These are phyloP conservation scores for Phytophthora brassicae DNA, from an alignment of 352 stramenopile genomes.

Conservation along the genomic window DNA sequence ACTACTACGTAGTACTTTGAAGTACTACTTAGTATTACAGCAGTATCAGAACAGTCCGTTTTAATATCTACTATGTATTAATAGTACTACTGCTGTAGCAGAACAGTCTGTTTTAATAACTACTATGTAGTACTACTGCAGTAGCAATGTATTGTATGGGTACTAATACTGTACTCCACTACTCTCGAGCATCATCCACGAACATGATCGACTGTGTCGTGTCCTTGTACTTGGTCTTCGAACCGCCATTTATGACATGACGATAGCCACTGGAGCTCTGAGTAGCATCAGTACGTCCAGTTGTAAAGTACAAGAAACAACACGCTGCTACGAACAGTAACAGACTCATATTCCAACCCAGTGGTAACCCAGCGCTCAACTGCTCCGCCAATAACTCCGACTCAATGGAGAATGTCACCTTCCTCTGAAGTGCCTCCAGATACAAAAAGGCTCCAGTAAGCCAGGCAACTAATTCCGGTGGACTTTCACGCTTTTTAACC, in stretches of 20 bases:
- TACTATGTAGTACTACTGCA: too few species aligned
- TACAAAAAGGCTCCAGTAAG: constrained; percentile 71
- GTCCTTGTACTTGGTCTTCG: constrained; percentile 43
- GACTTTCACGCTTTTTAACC: constrained; percentile 7
- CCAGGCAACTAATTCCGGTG: constrained; percentile 51
- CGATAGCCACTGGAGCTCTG: constrained; percentile 35
- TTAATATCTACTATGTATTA: too few species aligned
- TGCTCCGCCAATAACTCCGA: constrained; percentile 64
- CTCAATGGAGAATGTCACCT: constrained; percentile 56
- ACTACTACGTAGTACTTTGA: too few species aligned
- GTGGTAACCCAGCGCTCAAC: constrained; percentile 63
- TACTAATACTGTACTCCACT: too few species aligned
- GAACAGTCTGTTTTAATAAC: too few species aligned
- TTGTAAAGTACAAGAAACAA: constrained; percentile 59
- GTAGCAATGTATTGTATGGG: background rate
- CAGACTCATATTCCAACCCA: constrained; percentile 68
- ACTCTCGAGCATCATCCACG: constrained; percentile 75
- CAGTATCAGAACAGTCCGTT: too few species aligned
- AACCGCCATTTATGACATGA: constrained; percentile 32
- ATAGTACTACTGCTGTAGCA: too few species aligned
- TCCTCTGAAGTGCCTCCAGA: constrained; percentile 60
- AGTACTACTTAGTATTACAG: too few species aligned
- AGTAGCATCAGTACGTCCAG: constrained; percentile 17
- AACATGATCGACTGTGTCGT: constrained; percentile 68
- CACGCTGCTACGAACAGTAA: constrained; percentile 54